phyloP scores from a whole-genome alignment of 2,329 filamentous ascomycete genomes.

The Cytospora piceicola region DNA sequence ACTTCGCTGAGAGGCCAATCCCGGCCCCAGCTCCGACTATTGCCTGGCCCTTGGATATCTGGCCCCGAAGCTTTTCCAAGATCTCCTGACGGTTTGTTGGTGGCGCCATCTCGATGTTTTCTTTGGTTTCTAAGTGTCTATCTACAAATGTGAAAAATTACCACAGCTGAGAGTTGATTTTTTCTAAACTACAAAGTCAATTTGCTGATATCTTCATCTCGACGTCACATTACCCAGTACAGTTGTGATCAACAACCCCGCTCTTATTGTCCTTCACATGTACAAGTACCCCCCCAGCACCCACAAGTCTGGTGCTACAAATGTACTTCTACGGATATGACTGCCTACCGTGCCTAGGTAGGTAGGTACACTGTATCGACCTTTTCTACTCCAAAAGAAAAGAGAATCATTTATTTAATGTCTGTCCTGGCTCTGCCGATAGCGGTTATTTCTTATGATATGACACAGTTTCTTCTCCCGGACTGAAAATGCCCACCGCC shows the following conservation, averaged over 20 bases:
- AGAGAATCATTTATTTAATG: neutral
- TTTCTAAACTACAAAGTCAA: neutral
- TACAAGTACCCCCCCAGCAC: neutral
- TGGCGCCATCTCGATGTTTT: slow-evolving; percentile 52
- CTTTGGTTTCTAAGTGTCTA: neutral
- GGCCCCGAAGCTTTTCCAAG: slow-evolving; percentile 55
- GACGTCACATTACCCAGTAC: slow-evolving; percentile 20
- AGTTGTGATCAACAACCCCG: neutral
- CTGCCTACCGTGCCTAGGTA: too few species aligned
- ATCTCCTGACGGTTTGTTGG: slow-evolving; percentile 61
- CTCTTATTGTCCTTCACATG: neutral
- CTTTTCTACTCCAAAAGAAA: neutral
- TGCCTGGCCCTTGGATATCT: slow-evolving; percentile 58
- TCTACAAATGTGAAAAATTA: neutral
- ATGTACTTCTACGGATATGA: neutral
- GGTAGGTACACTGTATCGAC: neutral
- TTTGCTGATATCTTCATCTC: neutral
- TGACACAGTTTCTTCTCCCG: neutral
- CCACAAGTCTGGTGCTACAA: neutral
- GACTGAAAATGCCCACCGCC: slow-evolving; percentile 29
- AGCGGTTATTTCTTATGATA: neutral
- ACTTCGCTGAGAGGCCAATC: slow-evolving; percentile 72
- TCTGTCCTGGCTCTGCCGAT: neutral
- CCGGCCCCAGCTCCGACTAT: slow-evolving; percentile 73
- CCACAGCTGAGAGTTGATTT: neutral